Base-by-base conservation (phyloP, 208 protist species). In the Phytomonas francai region DNA sequence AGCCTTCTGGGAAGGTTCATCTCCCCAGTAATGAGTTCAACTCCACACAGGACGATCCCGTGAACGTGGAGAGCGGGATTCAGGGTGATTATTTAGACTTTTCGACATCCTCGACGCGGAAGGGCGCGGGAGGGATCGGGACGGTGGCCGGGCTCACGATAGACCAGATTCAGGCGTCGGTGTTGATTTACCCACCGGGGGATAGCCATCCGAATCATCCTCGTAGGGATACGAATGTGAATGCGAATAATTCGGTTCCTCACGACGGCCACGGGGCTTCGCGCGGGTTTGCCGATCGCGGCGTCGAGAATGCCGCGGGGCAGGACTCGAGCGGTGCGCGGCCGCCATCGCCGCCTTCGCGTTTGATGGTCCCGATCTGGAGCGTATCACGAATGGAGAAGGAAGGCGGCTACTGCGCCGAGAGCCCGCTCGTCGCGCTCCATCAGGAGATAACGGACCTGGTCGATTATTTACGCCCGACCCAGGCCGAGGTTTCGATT, bases 381-480 rank as follows among this genome's bases (percentile, higher is more conserved):
- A 78, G 72, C 62, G 67, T 49, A 22, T 22, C 39, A 30, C 77
- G 80, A 2, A 66, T 85, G 71, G 64, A 73, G 67, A 74, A 65
- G 42, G 58, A 77, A 36, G 74, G 74, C n/a, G 88, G 81, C 16
- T 94, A 94, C 74, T 81, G 70, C 59, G 3, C 65, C 19, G 62
- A 59, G 12, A 85, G 83, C 68, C 59, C 73, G 9, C 70, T 85
- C 63, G 80, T 97, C 39, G 81, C 82, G 9, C 74, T 97, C 30
- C 92, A 97, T 59, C 84, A 93, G 54, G 92, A 97, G 68, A 69
- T 93, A 12, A 85, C 78, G 27, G 92, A 95, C 66, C 70, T 95
- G 34, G 74, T 95, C 5, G 79, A 90, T 33, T 97, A 79, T 63
- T 70, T 94, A 22, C 76, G 79, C 11, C 92, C 92, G 0, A 89